Percentiles rank a stretch among this genome's conserved stretches.
Conservation (phyloP, 2,329 filamentous ascomycete species). For the Sclerotinia nivalis region DNA sequence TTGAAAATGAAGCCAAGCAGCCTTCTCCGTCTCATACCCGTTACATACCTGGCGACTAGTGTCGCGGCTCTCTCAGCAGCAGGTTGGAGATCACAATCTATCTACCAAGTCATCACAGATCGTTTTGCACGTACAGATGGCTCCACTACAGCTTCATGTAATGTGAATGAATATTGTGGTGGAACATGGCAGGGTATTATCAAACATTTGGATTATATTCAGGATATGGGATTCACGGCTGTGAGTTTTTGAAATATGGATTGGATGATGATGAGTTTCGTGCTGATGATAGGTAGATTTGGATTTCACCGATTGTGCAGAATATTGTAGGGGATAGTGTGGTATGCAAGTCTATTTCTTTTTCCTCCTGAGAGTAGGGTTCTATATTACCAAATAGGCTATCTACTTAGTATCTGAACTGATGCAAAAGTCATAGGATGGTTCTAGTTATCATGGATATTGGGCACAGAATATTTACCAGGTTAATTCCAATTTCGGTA, state of each 20-base stretch:
- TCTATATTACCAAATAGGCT: too few relatives aligned
- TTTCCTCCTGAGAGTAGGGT: background rate
- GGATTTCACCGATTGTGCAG: conserved; percentile 49
- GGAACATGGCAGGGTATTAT: conserved; percentile 47
- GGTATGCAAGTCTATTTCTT: conserved; percentile 1
- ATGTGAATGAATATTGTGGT: conserved; percentile 48
- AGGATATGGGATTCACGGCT: conserved; percentile 44
- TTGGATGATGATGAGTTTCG: background rate
- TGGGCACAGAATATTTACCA: conserved; percentile 51
- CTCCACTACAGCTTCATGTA: conserved; percentile 35
- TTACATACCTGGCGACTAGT: background rate
- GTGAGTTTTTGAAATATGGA: conserved; percentile 28
- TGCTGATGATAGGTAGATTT: conserved; percentile 37
- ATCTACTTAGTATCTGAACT: background rate
- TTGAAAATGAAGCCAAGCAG: background rate
- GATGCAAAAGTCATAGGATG: conserved; percentile 33
- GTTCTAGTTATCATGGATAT: conserved; percentile 49
- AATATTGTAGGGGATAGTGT: conserved; percentile 43
- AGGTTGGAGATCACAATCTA: conserved; percentile 46
- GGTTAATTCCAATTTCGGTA: conserved; percentile 52
- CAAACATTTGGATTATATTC: conserved; percentile 47
- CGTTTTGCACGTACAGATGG: conserved; percentile 42
- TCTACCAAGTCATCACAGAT: conserved; percentile 50
- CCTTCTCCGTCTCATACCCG: background rate
- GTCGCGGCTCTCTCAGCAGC: conserved; percentile 31